Evolutionary conservation across 306 rosid species (phyloP).

Genomic region (Lathyrus aphaca): DNA sequence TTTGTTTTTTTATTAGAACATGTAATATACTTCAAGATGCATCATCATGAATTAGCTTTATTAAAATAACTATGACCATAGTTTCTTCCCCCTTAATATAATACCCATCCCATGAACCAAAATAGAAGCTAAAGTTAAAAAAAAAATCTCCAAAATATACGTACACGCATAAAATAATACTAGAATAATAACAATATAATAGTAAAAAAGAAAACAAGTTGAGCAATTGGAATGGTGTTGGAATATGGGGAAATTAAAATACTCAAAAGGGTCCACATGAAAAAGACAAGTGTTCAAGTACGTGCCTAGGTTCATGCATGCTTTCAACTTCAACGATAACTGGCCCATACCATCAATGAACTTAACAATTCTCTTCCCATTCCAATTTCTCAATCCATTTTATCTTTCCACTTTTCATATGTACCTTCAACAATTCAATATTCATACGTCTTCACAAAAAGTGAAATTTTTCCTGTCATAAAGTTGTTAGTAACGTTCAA

Average conservation of each 20-base stretch:
- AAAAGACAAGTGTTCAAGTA: conserved; percentile 50
- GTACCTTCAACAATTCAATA: conserved; percentile 26
- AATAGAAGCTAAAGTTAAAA: conserved; percentile 19
- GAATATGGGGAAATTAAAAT: conserved; percentile 31
- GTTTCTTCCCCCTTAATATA: background rate
- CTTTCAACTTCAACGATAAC: conserved; percentile 38
- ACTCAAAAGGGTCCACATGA: conserved; percentile 48
- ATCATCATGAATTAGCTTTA: background rate
- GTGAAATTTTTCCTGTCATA: conserved; percentile 11
- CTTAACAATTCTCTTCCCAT: conserved; percentile 3
- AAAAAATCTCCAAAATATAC: conserved; percentile 15
- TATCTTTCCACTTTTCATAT: conserved; percentile 13
- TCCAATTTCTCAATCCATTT: conserved; percentile 25
- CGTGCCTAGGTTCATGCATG: conserved; percentile 89
- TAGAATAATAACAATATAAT: background rate
- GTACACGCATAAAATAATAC: no score
- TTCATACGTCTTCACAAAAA: background rate
- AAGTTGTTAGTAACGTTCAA: background rate
- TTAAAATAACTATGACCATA: background rate
- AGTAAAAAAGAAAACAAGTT: conserved; percentile 17
- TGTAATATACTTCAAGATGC: background rate
- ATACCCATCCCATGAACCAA: conserved; percentile 12
- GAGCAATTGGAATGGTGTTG: conserved; percentile 36
- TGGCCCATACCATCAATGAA: conserved; percentile 33
- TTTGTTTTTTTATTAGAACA: background rate